These are phyloP conservation scores for Trebouxia sp. DNA, from an alignment of 139 green algal genomes.

Conservation along the genomic window DNA sequence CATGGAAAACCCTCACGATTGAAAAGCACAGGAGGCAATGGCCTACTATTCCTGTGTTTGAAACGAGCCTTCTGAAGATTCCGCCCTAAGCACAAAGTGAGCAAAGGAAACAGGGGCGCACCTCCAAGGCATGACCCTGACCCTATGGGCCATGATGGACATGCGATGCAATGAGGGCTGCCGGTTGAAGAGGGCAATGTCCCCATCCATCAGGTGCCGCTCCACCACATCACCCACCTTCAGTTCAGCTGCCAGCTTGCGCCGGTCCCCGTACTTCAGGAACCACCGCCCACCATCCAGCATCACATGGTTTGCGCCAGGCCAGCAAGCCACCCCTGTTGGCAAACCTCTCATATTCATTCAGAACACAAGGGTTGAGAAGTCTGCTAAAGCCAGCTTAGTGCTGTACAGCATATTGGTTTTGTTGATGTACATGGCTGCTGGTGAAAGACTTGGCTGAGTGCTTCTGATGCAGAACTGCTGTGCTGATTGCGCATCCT, in stretches of 20 bases:
- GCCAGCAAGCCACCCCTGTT: conserved; percentile 63
- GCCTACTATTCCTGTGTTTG: too few species aligned
- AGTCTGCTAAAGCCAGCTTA: neutral
- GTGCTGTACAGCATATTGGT: too few species aligned
- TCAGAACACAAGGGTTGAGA: neutral
- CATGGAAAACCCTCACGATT: too few species aligned
- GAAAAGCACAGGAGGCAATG: too few species aligned
- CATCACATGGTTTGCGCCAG: conserved; percentile 94
- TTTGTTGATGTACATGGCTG: too few species aligned
- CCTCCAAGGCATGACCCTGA: conserved; percentile 80
- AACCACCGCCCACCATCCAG: conserved; percentile 64
- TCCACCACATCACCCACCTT: conserved; percentile 91
- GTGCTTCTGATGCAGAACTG: too few species aligned
- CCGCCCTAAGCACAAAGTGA: too few species aligned
- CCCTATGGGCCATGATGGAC: conserved; percentile 97
- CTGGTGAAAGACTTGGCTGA: too few species aligned
- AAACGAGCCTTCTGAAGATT: too few species aligned
- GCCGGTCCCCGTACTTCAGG: conserved; percentile 88
- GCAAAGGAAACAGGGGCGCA: conserved; percentile 3
- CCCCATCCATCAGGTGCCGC: conserved; percentile 89
- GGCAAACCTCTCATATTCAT: neutral
- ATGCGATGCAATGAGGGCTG: conserved; percentile 95
- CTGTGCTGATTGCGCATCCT: too few species aligned
- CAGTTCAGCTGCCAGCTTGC: conserved; percentile 84
- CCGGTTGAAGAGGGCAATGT: conserved; percentile 99